Evolutionary conservation across 495 filamentous ascomycete genomes (phyloP), one percentile per base, ranked within the genome.

Genomic region (Pyrenula aspistea): DNA sequence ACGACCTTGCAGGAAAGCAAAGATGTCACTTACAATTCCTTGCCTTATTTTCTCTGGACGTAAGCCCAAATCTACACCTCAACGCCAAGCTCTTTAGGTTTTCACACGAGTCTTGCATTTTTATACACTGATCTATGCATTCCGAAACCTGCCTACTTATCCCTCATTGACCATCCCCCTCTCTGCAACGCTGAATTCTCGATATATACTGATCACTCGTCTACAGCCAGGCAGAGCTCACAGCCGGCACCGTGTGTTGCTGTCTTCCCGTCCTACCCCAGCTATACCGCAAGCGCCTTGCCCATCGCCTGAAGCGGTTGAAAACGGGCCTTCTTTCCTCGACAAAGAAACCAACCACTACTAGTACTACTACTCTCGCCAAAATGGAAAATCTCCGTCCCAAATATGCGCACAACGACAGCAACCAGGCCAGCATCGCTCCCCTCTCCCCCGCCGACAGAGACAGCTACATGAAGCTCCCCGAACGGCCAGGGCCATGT

Each of bases 1-100:
- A 52, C 63, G 11, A 60, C 63, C 25, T 64, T 64, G 24, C 42
- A 64, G 11, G 15, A 24, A 42, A 51, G 61, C 49, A 67, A 57
- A 54, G 42, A 53, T 2, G 64, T 54, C 25, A 53, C 59, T 10
- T 66, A 70, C 55, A 56, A 47, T 12, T 63, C 59, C 10, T 68
- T 65, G 2, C 53, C 55, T 12, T 63, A 68, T 11, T 49, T 59
- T n/a, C 55, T 61, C 21, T 67, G 64, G 62, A 57, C 56, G 58
- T 63, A 48, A 25, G 61, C 36, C 48, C 12, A 15, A 42, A 8
- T 42, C 4, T 15, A 8, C 31, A 42, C 15, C 31, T 42, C 15
- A 42, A 8, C 31, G 4, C 15, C 31, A 15, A 42, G n/a, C n/a
- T n/a, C n/a, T n/a, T n/a, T n/a, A n/a, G n/a, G n/a, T n/a, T n/a